These are phyloP conservation scores for Tetrapisispora arboricola DNA, from an alignment of 805 yeast genomes.

Conservation along the genomic window DNA sequence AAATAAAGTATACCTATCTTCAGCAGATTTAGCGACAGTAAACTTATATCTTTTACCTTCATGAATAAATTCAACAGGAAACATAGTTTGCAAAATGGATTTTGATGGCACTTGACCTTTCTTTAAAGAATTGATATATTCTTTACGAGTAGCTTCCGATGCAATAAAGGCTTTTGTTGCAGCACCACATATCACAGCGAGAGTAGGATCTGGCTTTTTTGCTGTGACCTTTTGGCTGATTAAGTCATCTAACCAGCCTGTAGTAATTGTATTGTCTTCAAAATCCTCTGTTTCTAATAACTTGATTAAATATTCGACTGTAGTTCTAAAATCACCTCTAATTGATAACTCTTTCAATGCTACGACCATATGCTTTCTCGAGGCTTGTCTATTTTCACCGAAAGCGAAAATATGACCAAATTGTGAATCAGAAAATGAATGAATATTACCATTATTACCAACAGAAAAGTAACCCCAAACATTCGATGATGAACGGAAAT, in stretches of 20 bases:
- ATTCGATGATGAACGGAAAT: slow-evolving; percentile 92
- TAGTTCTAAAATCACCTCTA: slow-evolving; percentile 97
- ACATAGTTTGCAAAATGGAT: slow-evolving; percentile 71
- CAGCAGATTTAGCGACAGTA: slow-evolving; percentile 88
- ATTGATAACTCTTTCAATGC: slow-evolving; percentile 93
- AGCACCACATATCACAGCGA: slow-evolving; percentile 96
- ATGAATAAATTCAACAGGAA: slow-evolving; percentile 89
- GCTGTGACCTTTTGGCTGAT: slow-evolving; percentile 90
- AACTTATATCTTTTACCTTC: slow-evolving; percentile 89
- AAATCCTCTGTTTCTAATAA: slow-evolving; percentile 93
- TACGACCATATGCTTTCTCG: slow-evolving; percentile 98
- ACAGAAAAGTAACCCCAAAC: slow-evolving; percentile 99
- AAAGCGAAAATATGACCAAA: slow-evolving; percentile 98
- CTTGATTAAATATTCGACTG: slow-evolving; percentile 93
- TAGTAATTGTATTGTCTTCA: slow-evolving; percentile 91
- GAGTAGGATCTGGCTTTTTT: slow-evolving; percentile 85
- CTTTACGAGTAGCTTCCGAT: slow-evolving; percentile 57
- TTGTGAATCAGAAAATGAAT: slow-evolving; percentile 96
- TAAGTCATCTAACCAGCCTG: slow-evolving; percentile 98
- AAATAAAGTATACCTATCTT: slow-evolving; percentile 76
- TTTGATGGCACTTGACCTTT: slow-evolving; percentile 92
- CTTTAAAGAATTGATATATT: slow-evolving; percentile 69
- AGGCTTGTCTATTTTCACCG: slow-evolving; percentile 96
- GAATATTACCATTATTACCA: slow-evolving; percentile 92
- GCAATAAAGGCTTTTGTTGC: slow-evolving; percentile 87